Base-by-base conservation (phyloP, 1,284 basidiomycete genomes). In the Cutaneotrichosporon sp. region DNA sequence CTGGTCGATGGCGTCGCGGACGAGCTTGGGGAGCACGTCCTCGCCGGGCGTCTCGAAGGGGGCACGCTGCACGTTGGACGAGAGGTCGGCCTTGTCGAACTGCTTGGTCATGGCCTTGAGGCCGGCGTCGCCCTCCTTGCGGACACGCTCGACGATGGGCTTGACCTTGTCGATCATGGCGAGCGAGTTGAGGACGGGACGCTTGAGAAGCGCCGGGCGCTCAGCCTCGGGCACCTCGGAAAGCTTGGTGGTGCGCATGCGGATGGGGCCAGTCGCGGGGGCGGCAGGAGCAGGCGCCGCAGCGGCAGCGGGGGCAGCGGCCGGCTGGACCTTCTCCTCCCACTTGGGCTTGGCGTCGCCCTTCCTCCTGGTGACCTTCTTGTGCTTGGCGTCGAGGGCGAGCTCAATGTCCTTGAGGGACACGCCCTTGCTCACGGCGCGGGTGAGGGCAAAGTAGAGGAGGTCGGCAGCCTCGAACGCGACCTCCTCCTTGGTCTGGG, bases 381-480 rank as follows among this genome's bases (percentile, higher is more conserved):
- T 86, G 13, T 92, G 89, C 81, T 98, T 97, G 67, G 81, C 83
- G 77, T 98, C 91, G 53, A 99, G 81, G 4, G 88, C 91, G 3
- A 82, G 82, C 80, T 97, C 94, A 51, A 99, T 87, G 71, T 99
- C 93, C 29, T 86, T 83, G 66, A 98, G 82, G 42, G 84, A 83
- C 27, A 99, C 92, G 2, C 95, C 97, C 16, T 88, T 85, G 49
- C 89, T 85, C 31, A 94, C 84, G 73, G 95, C 99, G 66, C 90
- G 89, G 18, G 91, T 87, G 66, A 99, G 81, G 2, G 91, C 88
- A 80, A 99, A 99, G 82, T 99, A 99, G 54, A 97, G 72, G 43
- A 99, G 82, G 80, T 99, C 97, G 0, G 95, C 95, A 2, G 94
- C 92, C 80, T 99, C 97, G 67, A 95, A 97, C 0, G 93, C 91